Conservation (phyloP, 805 yeast genomes). For the Scheffersomyces amazonensis region DNA sequence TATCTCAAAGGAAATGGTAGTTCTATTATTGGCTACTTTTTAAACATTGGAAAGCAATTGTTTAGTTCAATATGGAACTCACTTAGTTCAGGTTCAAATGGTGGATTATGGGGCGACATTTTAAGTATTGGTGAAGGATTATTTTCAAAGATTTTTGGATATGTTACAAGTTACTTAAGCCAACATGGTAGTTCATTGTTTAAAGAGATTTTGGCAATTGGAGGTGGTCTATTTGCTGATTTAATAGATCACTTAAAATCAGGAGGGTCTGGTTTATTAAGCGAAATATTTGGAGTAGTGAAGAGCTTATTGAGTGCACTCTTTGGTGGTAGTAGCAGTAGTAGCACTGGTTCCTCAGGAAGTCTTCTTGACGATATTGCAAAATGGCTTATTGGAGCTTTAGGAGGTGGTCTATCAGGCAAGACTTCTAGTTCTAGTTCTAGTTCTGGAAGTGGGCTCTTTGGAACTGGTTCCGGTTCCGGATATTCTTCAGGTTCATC, state of each 20-base stretch:
- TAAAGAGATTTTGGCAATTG: neutral
- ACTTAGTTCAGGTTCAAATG: neutral
- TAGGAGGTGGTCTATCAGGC: conserved; percentile 3
- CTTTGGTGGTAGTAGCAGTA: conserved; percentile 7
- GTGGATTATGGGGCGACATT: conserved; percentile 1
- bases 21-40: neutral
- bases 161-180: neutral
- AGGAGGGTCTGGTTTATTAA: conserved; percentile 2
- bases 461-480: conserved; percentile 1
- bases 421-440: conserved; percentile 5
- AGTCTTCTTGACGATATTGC: conserved; percentile 5
- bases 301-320: conserved; percentile 8
- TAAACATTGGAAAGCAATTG: neutral
- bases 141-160: neutral
- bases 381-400: conserved; percentile 2
- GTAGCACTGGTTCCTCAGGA: conserved; percentile 5
- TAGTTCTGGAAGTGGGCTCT: conserved; percentile 1
- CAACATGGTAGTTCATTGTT: neutral
- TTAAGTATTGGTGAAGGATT: neutral
- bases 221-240: conserved; percentile 6
- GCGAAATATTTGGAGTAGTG: conserved; percentile 11
- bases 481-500: conserved; percentile 2
- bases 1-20: neutral
- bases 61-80: conserved; percentile 1
- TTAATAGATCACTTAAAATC: conserved; percentile 6